phyloP scores from a whole-genome alignment of 305 asterid species.

The Rubia balearica region DNA sequence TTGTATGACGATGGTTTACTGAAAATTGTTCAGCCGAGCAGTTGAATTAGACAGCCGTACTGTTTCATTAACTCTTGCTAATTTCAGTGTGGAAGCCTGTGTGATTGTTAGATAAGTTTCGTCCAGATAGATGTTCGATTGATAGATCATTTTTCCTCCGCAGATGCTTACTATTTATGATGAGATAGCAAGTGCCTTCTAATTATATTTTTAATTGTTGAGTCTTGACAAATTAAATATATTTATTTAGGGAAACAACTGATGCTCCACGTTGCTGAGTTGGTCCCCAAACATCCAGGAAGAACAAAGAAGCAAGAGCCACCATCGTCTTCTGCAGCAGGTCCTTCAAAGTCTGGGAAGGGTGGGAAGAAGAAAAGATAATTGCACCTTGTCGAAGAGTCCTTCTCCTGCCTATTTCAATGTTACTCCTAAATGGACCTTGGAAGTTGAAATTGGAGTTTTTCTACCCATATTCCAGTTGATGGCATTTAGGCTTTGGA shows the following conservation, averaged over 20 bases:
- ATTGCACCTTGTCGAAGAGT: conserved; percentile 4
- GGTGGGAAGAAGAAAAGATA: conserved; percentile 79
- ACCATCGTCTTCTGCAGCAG: conserved; percentile 43
- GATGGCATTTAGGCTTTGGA: not conserved
- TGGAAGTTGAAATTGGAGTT: not conserved
- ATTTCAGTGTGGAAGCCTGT: not conserved
- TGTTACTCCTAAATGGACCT: not conserved
- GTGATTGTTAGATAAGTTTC: not conserved
- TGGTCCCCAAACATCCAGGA: conserved; percentile 81
- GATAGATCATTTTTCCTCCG: not conserved
- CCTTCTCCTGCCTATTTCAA: not conserved
- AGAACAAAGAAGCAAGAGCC: conserved; percentile 74
- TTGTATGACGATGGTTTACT: not conserved
- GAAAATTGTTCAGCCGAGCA: not conserved
- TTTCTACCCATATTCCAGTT: not conserved
- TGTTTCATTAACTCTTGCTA: not conserved
- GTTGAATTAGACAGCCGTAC: not conserved
- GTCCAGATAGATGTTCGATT: not conserved
- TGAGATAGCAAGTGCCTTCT: not conserved
- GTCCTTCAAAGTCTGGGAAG: conserved; percentile 66
- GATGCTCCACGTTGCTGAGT: conserved; percentile 69
- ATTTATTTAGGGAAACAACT: conserved; percentile 57
- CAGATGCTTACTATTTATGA: not conserved
- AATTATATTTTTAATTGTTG: not conserved
- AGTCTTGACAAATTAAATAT: not conserved